A percentile compares a stretch with the other conserved stretches of the same genome.
Conservation (phyloP, 306 rosid species). For the Lathyrus oleraceus region DNA sequence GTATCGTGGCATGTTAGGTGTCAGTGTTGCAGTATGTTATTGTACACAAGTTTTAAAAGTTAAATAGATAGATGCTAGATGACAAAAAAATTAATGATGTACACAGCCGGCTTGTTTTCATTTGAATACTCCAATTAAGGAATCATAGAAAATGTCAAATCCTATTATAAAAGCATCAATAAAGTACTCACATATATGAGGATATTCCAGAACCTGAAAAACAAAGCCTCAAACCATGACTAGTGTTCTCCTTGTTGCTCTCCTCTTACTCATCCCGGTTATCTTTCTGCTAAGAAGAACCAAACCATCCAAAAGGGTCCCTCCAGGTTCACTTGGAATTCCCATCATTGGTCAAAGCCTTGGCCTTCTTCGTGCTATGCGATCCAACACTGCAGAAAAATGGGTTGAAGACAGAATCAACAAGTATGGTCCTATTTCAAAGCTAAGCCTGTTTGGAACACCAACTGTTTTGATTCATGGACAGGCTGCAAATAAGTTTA, state of each 20-base stretch:
- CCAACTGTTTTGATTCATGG: slow-evolving; percentile 72
- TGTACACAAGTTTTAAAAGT: background rate
- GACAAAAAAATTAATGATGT: background rate
- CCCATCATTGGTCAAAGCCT: slow-evolving; percentile 73
- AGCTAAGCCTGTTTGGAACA: slow-evolving; percentile 70
- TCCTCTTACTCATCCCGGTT: slow-evolving; percentile 50
- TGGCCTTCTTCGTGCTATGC: slow-evolving; percentile 56
- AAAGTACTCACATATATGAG: background rate
- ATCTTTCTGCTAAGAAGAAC: slow-evolving; percentile 46
- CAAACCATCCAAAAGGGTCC: slow-evolving; percentile 48
- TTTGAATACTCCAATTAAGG: background rate
- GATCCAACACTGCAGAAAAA: slow-evolving; percentile 62
- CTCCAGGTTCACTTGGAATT: slow-evolving; percentile 80
- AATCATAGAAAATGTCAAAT: background rate
- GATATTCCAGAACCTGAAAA: slow-evolving; percentile 2
- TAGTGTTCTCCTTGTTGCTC: slow-evolving; percentile 21
- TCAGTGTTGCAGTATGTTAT: too few species aligned
- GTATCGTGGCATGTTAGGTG: too few species aligned
- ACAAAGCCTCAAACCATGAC: slow-evolving; percentile 37
- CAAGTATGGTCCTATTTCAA: slow-evolving; percentile 71
- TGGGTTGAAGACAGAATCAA: slow-evolving; percentile 58
- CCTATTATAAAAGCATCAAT: background rate
- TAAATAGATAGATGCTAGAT: background rate
- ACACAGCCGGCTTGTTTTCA: slow-evolving; percentile 5
- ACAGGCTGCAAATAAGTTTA: slow-evolving; percentile 67